Conservation (phyloP, 495 filamentous ascomycete species). For the Lasiosphaeria ovina region DNA sequence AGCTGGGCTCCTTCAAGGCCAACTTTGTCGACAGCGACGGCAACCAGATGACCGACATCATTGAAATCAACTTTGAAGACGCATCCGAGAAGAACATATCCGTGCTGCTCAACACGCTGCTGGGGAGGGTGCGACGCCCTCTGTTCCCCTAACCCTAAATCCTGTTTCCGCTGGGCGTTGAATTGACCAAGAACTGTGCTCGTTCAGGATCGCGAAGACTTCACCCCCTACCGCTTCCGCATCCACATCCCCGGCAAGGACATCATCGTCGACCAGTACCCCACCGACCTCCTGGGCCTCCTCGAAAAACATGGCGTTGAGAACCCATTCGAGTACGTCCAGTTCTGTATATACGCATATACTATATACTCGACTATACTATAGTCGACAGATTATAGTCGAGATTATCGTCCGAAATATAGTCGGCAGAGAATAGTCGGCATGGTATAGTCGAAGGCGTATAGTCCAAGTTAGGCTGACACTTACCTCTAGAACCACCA, state of each 20-base stretch:
- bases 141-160: neutral
- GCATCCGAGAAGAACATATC: conserved; percentile 88
- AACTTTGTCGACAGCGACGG: conserved; percentile 84
- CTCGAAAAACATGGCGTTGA: conserved; percentile 48
- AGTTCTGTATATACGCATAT: too few relatives aligned
- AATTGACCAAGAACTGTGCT: too few relatives aligned
- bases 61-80: conserved; percentile 81
- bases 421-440: too few relatives aligned
- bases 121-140: conserved; percentile 42
- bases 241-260: conserved; percentile 59
- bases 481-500: conserved; percentile 31
- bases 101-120: conserved; percentile 81
- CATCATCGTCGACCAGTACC: conserved; percentile 72
- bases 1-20: conserved; percentile 76
- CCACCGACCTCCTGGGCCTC: conserved; percentile 47
- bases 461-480: too few relatives aligned
- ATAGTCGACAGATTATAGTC: too few relatives aligned
- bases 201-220: conserved; percentile 63
- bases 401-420: too few relatives aligned
- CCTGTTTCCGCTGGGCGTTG: too few relatives aligned
- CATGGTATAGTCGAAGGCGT: too few relatives aligned
- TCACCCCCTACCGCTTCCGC: conserved; percentile 85
- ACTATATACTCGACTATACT: too few relatives aligned
- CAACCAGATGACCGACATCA: conserved; percentile 59
- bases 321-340: conserved; percentile 41